Evolutionary conservation across 371 early-diverging fungal species (phyloP).

Genomic region (Apophysomyces variabilis): DNA sequence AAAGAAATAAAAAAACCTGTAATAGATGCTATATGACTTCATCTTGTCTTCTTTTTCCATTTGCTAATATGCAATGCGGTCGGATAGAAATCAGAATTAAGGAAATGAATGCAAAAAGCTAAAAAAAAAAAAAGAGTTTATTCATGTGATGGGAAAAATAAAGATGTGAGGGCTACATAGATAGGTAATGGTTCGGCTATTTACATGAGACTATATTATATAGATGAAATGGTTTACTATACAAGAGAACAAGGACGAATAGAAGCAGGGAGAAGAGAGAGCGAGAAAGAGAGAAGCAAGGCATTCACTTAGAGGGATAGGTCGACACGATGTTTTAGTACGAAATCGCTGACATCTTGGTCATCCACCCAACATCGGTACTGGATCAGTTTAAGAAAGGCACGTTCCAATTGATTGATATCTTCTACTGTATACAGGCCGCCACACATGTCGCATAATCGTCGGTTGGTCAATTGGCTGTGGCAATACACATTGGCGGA

Average conservation of each 20-base stretch:
- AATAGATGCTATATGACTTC: not conserved
- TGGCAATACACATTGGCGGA: slow-evolving; percentile 15
- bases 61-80: not conserved
- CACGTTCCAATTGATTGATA: slow-evolving; percentile 44
- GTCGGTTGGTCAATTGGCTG: slow-evolving; percentile 34
- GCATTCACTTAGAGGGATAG: slow-evolving; percentile 31
- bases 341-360: slow-evolving; percentile 35
- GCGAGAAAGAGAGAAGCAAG: slow-evolving; percentile 1
- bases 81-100: not conserved
- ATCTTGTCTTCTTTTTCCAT: not conserved
- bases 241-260: no score
- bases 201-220: no score
- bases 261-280: not conserved
- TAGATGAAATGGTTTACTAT: no score
- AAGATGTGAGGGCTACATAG: not conserved
- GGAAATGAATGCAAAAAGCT: slow-evolving; percentile 2
- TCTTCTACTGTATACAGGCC: slow-evolving; percentile 43
- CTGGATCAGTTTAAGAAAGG: slow-evolving; percentile 48
- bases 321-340: slow-evolving; percentile 37
- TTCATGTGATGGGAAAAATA: not conserved
- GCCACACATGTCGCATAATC: slow-evolving; percentile 41
- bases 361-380: slow-evolving; percentile 53
- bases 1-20: no score
- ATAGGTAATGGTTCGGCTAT: not conserved
- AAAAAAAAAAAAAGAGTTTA: not conserved